Conservation (phyloP, 1,284 basidiomycete species). For the Acaromyces ingoldii region DNA sequence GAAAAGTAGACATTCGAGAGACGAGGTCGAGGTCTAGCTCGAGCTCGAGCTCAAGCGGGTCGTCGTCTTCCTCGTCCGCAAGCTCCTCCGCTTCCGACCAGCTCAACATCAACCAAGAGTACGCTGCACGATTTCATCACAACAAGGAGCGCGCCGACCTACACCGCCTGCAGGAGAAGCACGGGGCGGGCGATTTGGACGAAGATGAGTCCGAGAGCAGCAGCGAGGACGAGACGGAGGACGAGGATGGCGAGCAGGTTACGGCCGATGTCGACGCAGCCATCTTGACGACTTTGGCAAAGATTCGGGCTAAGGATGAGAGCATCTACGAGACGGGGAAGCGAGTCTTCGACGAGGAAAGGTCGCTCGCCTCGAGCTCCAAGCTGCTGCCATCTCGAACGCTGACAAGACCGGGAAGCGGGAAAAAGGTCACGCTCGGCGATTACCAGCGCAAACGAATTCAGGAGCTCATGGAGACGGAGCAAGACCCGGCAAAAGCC, state of each 20-base stretch:
- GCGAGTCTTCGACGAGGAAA: constrained; percentile 35
- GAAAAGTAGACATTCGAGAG: background rate
- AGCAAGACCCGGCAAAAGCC: constrained; percentile 41
- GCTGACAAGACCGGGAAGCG: constrained; percentile 14
- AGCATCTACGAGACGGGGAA: constrained; percentile 66
- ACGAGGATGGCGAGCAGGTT: constrained; percentile 91
- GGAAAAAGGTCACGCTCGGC: constrained; percentile 44
- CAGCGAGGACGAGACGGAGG: constrained; percentile 69
- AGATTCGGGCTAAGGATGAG: constrained; percentile 78
- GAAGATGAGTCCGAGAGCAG: constrained; percentile 26
- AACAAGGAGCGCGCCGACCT: constrained; percentile 46
- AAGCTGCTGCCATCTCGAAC: constrained; percentile 6
- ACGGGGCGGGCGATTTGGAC: constrained; percentile 9
- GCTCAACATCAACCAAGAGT: constrained; percentile 39
- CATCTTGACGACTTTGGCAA: constrained; percentile 81
- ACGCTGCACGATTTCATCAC: constrained; percentile 43
- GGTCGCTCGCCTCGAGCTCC: constrained; percentile 5
- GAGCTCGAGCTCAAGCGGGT: too few species aligned
- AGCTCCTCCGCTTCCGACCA: background rate
- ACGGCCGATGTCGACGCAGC: constrained; percentile 92
- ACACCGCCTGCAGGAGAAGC: constrained; percentile 40
- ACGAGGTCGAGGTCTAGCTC: background rate
- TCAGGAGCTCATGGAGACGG: constrained; percentile 39
- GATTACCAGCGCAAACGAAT: constrained; percentile 47
- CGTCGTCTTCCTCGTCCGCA: background rate